Base-by-base conservation (phyloP, 345 rosid species). In the Dovyalis caffra region DNA sequence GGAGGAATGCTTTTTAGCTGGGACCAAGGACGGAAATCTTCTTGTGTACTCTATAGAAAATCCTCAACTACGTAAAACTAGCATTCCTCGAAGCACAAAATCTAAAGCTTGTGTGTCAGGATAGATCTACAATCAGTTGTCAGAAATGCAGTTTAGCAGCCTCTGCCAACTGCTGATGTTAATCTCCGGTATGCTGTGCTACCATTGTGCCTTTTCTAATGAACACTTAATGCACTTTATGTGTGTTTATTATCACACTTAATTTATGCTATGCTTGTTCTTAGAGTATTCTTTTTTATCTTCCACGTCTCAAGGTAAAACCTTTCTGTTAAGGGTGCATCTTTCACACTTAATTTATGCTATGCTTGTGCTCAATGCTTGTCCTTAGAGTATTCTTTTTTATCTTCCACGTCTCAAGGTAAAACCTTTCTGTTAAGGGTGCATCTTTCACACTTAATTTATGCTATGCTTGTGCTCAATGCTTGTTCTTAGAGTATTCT, bases 1-100 rank as follows among this genome's bases (percentile, higher is more conserved):
- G 47, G 97, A 95, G 81, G 97, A 95, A 68, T 92, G 99, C 83
- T 90, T 95, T 88, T 81, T 95, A 83, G 97, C 97, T 31, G 99
- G 99, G 73, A 91, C 97, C 47, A 95, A 90, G 87, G 99, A 95
- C 75, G 99, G 99, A 77, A 81, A 71, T 83, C 88, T 94, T 85
- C 97, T 94, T 74, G 94, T 94, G 43, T 94, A 94, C 80, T 92
- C 97, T 0, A 91, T 94, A 68, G 97, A 95, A 78, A 92, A 88
- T 81, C 82, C 90, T 77, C 98, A 88, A 75, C 89, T 80, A 40
- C 93, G 87, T 76, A 88, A 83, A 82, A 21, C 77, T 64, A 80
- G 75, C 69, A 78, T 77, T 73, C 76, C 90, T 58, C 82, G n/a
- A n/a, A n/a, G 88, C 74, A 68, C 63, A n/a, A 94, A 90, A 75